Evolutionary conservation across 768 basidiomycete genomes (phyloP).

Genomic region (Pulveroboletus sp.): DNA sequence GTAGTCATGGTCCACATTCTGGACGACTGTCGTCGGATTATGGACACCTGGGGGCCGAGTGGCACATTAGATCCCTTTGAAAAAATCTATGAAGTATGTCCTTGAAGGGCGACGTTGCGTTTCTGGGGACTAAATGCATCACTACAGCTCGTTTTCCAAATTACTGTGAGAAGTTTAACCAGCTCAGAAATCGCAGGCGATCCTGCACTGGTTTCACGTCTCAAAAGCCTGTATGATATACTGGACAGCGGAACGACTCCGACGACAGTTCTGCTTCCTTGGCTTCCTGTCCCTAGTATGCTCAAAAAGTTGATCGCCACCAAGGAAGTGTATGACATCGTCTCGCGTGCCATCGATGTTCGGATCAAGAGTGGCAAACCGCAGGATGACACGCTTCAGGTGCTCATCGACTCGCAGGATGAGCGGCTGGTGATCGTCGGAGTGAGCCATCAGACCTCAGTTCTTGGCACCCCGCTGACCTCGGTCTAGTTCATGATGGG

Average conservation of each 20-base stretch:
- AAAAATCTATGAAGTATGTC: slow-evolving; percentile 59
- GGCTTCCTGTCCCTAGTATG: slow-evolving; percentile 74
- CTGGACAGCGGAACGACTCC: slow-evolving; percentile 72
- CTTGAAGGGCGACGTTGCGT: neutral
- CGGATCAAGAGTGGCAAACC: slow-evolving; percentile 54
- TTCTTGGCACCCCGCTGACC: slow-evolving; percentile 19
- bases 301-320: slow-evolving; percentile 67
- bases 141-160: slow-evolving; percentile 63
- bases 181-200: slow-evolving; percentile 70
- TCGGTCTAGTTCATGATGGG: slow-evolving; percentile 72
- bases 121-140: neutral
- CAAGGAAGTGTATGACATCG: slow-evolving; percentile 71
- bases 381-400: slow-evolving; percentile 66
- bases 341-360: slow-evolving; percentile 52
- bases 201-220: slow-evolving; percentile 52
- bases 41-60: slow-evolving; percentile 61
- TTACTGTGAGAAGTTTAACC: slow-evolving; percentile 63
- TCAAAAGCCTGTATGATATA: slow-evolving; percentile 62
- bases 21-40: slow-evolving; percentile 56
- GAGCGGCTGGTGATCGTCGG: slow-evolving; percentile 67
- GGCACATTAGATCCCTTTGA: slow-evolving; percentile 72
- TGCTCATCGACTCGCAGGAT: slow-evolving; percentile 68
- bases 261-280: slow-evolving; percentile 67
- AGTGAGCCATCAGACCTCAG: slow-evolving; percentile 37
- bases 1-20: slow-evolving; percentile 64